phyloP scores from a whole-genome alignment of 495 filamentous ascomycete genomes.

The Penicillium silybi region DNA sequence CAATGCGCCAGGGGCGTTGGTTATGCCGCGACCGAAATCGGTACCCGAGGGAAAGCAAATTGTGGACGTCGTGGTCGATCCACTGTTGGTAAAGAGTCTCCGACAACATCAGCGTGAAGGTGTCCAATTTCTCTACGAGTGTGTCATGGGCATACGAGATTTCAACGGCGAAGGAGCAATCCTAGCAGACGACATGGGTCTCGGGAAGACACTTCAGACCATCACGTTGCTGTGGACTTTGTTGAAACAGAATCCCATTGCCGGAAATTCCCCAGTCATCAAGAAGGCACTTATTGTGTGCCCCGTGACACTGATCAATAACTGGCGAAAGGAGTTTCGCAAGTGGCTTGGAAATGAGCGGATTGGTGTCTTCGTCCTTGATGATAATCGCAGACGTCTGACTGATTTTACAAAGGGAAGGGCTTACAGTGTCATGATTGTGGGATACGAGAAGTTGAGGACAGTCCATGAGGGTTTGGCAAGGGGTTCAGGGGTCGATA shows the following conservation, averaged over 20 bases:
- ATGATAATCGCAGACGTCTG: slow-evolving; percentile 60
- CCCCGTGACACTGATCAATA: slow-evolving; percentile 73
- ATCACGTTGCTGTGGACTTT: slow-evolving; percentile 78
- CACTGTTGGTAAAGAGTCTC: slow-evolving; percentile 60
- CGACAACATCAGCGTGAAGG: slow-evolving; percentile 75
- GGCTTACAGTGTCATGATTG: slow-evolving; percentile 73
- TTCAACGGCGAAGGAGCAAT: slow-evolving; percentile 74
- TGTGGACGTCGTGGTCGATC: slow-evolving; percentile 80
- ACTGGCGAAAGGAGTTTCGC: slow-evolving; percentile 75
- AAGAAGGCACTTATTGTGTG: slow-evolving; percentile 81
- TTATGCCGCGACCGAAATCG: slow-evolving; percentile 61
- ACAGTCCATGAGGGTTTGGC: slow-evolving; percentile 64
- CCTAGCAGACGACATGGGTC: slow-evolving; percentile 78
- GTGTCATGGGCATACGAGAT: slow-evolving; percentile 73
- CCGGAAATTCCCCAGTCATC: slow-evolving; percentile 57
- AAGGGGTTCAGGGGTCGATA: slow-evolving; percentile 62
- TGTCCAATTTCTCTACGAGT: slow-evolving; percentile 76
- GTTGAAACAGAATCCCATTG: slow-evolving; percentile 74
- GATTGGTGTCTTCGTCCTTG: slow-evolving; percentile 71
- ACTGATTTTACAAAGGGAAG: slow-evolving; percentile 76
- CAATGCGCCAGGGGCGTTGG: slow-evolving; percentile 54
- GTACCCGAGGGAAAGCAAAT: slow-evolving; percentile 61
- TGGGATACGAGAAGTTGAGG: slow-evolving; percentile 76
- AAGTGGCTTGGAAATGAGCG: slow-evolving; percentile 80
- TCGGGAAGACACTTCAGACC: slow-evolving; percentile 78